Percentiles rank a stretch among this genome's conserved stretches.
phyloP scores from a whole-genome alignment of 2,329 filamentous ascomycete species.

The Spiromastix sp. region DNA sequence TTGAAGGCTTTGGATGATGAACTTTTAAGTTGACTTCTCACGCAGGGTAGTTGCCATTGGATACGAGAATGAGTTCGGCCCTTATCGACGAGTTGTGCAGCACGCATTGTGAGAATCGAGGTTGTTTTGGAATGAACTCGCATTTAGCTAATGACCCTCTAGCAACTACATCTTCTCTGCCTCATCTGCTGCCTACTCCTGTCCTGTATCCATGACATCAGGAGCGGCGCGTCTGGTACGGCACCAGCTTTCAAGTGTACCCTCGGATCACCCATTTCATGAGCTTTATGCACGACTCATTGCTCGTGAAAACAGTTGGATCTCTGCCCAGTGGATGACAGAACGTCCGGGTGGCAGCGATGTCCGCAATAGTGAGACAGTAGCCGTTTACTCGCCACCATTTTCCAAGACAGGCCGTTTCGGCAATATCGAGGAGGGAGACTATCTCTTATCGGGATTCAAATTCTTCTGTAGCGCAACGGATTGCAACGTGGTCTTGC shows the following conservation, averaged over 20 bases:
- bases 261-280: conserved; percentile 14
- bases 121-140: no score
- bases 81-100: conserved; percentile 17
- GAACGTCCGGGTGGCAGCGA: conserved; percentile 27
- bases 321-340: conserved; percentile 31
- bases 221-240: conserved; percentile 16
- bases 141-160: no score
- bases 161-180: conserved; percentile 20
- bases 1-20: background rate
- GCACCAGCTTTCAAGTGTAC: conserved; percentile 10
- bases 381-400: conserved; percentile 20
- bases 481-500: conserved; percentile 52
- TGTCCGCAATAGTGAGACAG: conserved; percentile 25
- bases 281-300: conserved; percentile 10
- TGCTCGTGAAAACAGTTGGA: conserved; percentile 21
- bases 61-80: conserved; percentile 15
- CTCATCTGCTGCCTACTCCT: conserved; percentile 17
- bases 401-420: conserved; percentile 8
- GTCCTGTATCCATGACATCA: conserved; percentile 20
- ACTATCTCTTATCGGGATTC: conserved; percentile 49
- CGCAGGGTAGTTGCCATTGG: conserved; percentile 17
- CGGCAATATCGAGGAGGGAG: conserved; percentile 17
- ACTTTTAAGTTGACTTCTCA: background rate
- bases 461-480: conserved; percentile 64
- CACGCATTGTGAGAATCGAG: conserved; percentile 15